These are phyloP conservation scores for Scedosporium boydii DNA, from an alignment of 2,329 filamentous ascomycete species.

Conservation along the genomic window DNA sequence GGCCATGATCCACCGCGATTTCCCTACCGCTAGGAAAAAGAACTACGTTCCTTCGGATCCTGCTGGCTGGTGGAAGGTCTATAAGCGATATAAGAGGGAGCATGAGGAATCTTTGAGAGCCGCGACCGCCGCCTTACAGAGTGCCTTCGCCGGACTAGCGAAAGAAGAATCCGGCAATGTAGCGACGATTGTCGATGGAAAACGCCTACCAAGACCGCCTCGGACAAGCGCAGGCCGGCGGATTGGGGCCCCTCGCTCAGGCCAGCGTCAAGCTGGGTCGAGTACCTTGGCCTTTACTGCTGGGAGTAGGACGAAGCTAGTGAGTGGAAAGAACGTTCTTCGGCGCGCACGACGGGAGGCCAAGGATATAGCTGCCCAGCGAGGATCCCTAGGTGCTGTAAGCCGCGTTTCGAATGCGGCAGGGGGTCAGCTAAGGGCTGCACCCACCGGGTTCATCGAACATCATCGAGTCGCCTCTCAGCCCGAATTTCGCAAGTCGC, in stretches of 20 bases:
- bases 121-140: conserved; percentile 2
- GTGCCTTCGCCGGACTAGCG: not conserved
- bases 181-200: conserved; percentile 14
- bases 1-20: conserved; percentile 67
- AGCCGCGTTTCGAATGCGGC: not conserved
- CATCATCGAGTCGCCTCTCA: conserved; percentile 2
- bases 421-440: not conserved
- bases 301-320: conserved; percentile 5
- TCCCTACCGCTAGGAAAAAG: conserved; percentile 56
- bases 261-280: not conserved
- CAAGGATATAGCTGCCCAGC: conserved; percentile 1
- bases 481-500: not conserved
- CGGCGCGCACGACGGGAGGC: conserved; percentile 4
- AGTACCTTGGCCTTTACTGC: conserved; percentile 4
- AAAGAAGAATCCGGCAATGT: conserved; percentile 22
- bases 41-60: conserved; percentile 57
- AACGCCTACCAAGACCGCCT: not conserved
- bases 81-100: conserved; percentile 56
- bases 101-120: conserved; percentile 40
- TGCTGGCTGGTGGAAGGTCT: conserved; percentile 68
- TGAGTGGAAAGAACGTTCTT: conserved; percentile 3
- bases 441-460: not conserved
- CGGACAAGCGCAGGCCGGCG: not conserved
- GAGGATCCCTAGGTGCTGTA: not conserved
- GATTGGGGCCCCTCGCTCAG: not conserved